phyloP scores from a whole-genome alignment of 345 rosid species.

The Dovyalis caffra region DNA sequence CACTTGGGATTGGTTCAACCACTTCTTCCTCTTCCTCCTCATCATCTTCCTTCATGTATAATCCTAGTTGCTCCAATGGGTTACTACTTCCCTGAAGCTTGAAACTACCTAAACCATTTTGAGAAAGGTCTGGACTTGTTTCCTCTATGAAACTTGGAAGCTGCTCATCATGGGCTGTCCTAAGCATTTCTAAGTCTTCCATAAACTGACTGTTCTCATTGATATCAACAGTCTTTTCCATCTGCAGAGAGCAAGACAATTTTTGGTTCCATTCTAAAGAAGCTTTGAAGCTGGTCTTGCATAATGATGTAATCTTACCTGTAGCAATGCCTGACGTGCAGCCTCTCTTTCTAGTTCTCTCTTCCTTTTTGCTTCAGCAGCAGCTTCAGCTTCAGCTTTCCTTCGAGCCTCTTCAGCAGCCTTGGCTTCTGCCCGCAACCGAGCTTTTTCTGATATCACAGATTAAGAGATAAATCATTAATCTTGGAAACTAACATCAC shows the following conservation, averaged over 20 bases:
- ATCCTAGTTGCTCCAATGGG: conserved; percentile 77
- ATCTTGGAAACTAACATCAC: not conserved
- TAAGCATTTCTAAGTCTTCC: conserved; percentile 84
- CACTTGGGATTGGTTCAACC: conserved; percentile 39
- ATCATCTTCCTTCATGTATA: conserved; percentile 66
- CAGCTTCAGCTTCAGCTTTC: conserved; percentile 76
- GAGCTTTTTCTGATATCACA: conserved; percentile 59
- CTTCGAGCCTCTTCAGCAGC: conserved; percentile 78
- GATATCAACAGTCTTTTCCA: conserved; percentile 93
- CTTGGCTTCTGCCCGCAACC: conserved; percentile 79
- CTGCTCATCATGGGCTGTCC: conserved; percentile 46
- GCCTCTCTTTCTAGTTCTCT: conserved; percentile 88
- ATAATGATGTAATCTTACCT: conserved; percentile 38
- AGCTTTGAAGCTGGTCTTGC: not conserved
- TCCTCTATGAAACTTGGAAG: conserved; percentile 53
- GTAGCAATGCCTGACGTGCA: conserved; percentile 75
- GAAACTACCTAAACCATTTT: conserved; percentile 60
- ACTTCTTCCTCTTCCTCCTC: conserved; percentile 64
- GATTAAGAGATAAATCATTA: not conserved
- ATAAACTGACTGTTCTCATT: conserved; percentile 72
- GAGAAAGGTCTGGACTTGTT: conserved; percentile 46
- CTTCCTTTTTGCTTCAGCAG: conserved; percentile 68
- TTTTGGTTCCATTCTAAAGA: not conserved
- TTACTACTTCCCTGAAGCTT: conserved; percentile 62
- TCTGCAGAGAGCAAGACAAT: conserved; percentile 41